Evolutionary conservation across 106 monocot species (phyloP), one percentile per base, ranked within the genome.

Genomic region (Agapanthus africanus): DNA sequence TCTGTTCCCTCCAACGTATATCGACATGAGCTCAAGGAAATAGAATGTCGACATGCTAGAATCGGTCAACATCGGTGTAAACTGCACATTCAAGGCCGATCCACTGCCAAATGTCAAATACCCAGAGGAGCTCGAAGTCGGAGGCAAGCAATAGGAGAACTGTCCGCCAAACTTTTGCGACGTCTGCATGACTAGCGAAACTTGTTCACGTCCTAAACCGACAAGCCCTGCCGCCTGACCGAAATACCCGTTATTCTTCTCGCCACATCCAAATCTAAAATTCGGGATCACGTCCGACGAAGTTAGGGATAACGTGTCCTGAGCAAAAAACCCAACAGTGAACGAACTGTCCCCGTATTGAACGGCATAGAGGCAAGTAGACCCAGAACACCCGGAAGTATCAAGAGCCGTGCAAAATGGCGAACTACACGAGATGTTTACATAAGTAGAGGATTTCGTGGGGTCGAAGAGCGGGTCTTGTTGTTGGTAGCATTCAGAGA

Each of bases 71-170:
- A 86, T 69, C 18, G 79, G 70, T 3, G 86, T 82, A 65, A 23
- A 79, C 46, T 66, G 54, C 16, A 76, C 7, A 8, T 38, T 21
- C 21, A 54, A 19, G 26, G 11, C 8, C 16, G 27, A 26, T 7
- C 6, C 38, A 0, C 39, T 67, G 5, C 78, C 75, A 40, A 80
- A 77, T 1, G 38, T 68, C 16, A 85, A 42, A 68, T 79, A 81
- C 36, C 81, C 81, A 0, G 76, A 62, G 6, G 32, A 6, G 68
- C 72, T 76, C 22, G 14, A 44, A 50, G 13, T 13, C 14, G 59
- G 30, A 10, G 79, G 84, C 7, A 84, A 63, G 42, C 84, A 84
- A 66, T 84, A 84, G 2, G 84, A 84, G 64, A 84, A 84, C 9
- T 63, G 60, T 7, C 51, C 66, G 22, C 70, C 60, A 18, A 69